Evolutionary conservation across 2,329 filamentous ascomycete genomes (phyloP).

Genomic region (Botrytis squamosa): DNA sequence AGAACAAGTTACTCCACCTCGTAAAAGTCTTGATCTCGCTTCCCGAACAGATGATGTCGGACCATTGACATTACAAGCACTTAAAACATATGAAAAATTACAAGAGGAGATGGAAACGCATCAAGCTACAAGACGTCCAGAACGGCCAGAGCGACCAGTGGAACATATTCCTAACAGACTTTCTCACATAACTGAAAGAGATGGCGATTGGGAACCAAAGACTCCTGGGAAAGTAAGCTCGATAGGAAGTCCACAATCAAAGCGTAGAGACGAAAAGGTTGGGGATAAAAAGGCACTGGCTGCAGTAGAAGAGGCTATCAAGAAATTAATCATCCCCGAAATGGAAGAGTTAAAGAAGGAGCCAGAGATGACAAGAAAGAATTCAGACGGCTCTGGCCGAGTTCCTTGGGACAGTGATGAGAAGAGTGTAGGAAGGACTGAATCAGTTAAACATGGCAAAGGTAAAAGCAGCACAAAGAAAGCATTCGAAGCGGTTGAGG

Average conservation of each 20-base stretch:
- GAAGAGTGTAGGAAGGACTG: slow-evolving; percentile 16
- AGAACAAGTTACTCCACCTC: slow-evolving; percentile 15
- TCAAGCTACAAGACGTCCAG: slow-evolving; percentile 14
- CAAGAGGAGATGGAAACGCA: slow-evolving; percentile 14
- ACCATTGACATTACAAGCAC: slow-evolving; percentile 19
- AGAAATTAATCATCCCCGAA: slow-evolving; percentile 18
- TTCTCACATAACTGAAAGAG: slow-evolving; percentile 20
- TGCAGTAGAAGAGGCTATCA: slow-evolving; percentile 21
- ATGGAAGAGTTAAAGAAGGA: slow-evolving; percentile 22
- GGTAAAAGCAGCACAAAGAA: slow-evolving; percentile 21
- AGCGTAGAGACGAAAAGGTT: slow-evolving; percentile 17
- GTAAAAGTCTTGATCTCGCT: slow-evolving; percentile 16
- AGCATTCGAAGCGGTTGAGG: slow-evolving; percentile 21
- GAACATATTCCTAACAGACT: slow-evolving; percentile 19
- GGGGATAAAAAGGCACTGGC: slow-evolving; percentile 20
- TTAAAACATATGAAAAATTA: slow-evolving; percentile 15
- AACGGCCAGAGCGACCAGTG: background rate
- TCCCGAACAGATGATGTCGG: slow-evolving; percentile 13
- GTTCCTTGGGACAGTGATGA: slow-evolving; percentile 21
- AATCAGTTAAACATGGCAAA: slow-evolving; percentile 19
- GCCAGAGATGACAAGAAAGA: slow-evolving; percentile 14
- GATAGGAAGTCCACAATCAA: slow-evolving; percentile 16
- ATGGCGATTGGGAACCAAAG: slow-evolving; percentile 19
- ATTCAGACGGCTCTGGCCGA: slow-evolving; percentile 12
- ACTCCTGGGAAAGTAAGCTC: slow-evolving; percentile 4